These are phyloP conservation scores for Chlorella sorokiniana DNA, from an alignment of 139 green algal species.

Conservation along the genomic window DNA sequence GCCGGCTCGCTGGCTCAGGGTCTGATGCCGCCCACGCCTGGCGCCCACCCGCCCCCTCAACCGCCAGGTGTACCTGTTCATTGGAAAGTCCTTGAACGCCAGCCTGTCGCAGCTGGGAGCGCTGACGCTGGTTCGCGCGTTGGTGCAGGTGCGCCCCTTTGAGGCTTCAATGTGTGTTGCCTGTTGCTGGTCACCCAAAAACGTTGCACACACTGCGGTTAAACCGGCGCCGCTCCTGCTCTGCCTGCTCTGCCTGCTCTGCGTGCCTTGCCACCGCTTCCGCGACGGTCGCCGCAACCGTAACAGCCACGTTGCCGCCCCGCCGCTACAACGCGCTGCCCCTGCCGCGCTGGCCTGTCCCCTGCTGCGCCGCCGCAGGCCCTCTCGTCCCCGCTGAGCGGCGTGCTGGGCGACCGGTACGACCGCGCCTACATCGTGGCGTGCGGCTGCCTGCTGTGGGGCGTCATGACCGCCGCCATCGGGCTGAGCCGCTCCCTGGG, in stretches of 20 bases:
- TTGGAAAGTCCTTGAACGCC: slow-evolving; percentile 62
- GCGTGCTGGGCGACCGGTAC: slow-evolving; percentile 56
- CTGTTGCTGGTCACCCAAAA: neutral
- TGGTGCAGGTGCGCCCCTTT: slow-evolving; percentile 60
- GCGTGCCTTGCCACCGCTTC: no score
- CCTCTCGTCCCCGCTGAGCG: slow-evolving; percentile 39
- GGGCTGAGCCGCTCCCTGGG: slow-evolving; percentile 56
- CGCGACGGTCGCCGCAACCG: neutral
- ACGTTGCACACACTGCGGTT: no score
- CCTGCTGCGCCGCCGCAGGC: slow-evolving; percentile 15
- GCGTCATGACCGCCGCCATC: slow-evolving; percentile 74
- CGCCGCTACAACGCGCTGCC: no score
- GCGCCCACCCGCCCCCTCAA: neutral
- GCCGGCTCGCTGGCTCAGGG: neutral
- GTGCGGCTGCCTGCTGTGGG: slow-evolving; percentile 74
- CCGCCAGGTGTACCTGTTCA: slow-evolving; percentile 70
- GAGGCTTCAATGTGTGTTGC: neutral
- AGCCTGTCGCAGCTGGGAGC: slow-evolving; percentile 64
- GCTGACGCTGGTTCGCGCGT: slow-evolving; percentile 66
- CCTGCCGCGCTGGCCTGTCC: neutral
- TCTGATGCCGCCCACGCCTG: neutral
- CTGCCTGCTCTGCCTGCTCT: no score
- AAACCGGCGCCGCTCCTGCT: no score
- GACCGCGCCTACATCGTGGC: slow-evolving; percentile 68
- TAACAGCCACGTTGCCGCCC: neutral